A percentile compares a stretch with the other conserved stretches of the same genome.
These are phyloP conservation scores for Nematocida sp. DNA, from an alignment of 371 early-diverging fungal genomes.

Conservation along the genomic window DNA sequence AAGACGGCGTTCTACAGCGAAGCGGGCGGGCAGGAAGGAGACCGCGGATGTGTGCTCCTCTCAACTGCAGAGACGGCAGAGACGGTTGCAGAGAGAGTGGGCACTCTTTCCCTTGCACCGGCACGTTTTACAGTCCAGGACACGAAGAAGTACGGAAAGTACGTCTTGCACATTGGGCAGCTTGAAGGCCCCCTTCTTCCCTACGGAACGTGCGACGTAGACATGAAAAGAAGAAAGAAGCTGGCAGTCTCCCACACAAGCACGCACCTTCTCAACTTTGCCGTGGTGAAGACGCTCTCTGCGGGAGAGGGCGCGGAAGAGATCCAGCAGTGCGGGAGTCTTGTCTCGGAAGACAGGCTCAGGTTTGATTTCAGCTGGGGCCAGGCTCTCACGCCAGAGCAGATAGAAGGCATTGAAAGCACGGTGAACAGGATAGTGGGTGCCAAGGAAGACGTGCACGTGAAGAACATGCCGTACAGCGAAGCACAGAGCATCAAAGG, in stretches of 20 bases:
- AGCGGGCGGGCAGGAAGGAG: constrained; percentile 92
- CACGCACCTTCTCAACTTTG: constrained; percentile 92
- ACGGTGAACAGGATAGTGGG: constrained; percentile 74
- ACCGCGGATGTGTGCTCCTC: constrained; percentile 79
- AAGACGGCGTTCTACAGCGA: constrained; percentile 96
- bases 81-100: constrained; percentile 61
- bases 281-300: constrained; percentile 72
- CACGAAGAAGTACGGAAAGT: constrained; percentile 84
- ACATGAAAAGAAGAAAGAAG: constrained; percentile 73
- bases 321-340: constrained; percentile 79
- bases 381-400: constrained; percentile 71
- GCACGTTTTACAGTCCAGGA: constrained; percentile 71
- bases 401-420: constrained; percentile 74
- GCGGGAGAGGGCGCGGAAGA: constrained; percentile 66
- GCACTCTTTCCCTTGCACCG: background rate
- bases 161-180: constrained; percentile 83
- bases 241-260: constrained; percentile 90
- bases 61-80: constrained; percentile 71
- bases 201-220: constrained; percentile 68
- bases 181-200: constrained; percentile 17
- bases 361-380: constrained; percentile 87
- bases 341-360: constrained; percentile 87
- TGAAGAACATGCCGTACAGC: constrained; percentile 62
- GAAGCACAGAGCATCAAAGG: constrained; percentile 74
- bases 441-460: constrained; percentile 71